phyloP scores from a whole-genome alignment of 1,139 yeast species.

The Protomyces arabidopsidicola region DNA sequence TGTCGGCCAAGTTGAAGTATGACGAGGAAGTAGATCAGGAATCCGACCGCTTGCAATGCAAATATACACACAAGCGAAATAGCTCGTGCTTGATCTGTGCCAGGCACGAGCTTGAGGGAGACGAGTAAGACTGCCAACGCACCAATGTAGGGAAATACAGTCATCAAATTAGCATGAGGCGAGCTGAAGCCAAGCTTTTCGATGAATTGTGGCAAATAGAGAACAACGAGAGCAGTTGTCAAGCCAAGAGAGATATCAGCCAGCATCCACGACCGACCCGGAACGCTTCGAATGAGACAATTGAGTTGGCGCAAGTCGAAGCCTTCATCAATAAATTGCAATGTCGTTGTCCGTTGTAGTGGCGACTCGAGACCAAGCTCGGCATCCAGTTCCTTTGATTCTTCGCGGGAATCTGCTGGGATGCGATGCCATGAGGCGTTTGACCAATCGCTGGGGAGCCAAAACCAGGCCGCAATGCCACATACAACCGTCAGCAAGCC shows the following conservation, averaged over 20 bases:
- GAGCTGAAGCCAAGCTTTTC: not conserved
- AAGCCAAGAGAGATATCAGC: not conserved
- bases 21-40: not conserved
- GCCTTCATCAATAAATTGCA: not conserved
- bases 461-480: not conserved
- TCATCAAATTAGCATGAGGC: not conserved
- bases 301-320: not conserved
- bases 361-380: not conserved
- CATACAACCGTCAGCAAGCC: not conserved
- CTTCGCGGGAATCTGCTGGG: not conserved
- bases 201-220: not conserved
- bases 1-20: not conserved
- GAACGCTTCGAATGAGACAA: not conserved
- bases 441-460: not conserved
- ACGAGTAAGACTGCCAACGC: not conserved
- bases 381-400: not conserved
- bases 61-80: not conserved
- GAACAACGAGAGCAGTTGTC: not conserved
- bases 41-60: not conserved
- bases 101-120: not conserved
- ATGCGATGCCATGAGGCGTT: not conserved
- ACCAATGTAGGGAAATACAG: not conserved
- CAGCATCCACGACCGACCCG: constrained; percentile 1
- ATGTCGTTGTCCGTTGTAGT: not conserved
- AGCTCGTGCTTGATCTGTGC: not conserved